These are phyloP conservation scores for Penicillium nordicum DNA, from an alignment of 2,329 filamentous ascomycete species.

Conservation along the genomic window DNA sequence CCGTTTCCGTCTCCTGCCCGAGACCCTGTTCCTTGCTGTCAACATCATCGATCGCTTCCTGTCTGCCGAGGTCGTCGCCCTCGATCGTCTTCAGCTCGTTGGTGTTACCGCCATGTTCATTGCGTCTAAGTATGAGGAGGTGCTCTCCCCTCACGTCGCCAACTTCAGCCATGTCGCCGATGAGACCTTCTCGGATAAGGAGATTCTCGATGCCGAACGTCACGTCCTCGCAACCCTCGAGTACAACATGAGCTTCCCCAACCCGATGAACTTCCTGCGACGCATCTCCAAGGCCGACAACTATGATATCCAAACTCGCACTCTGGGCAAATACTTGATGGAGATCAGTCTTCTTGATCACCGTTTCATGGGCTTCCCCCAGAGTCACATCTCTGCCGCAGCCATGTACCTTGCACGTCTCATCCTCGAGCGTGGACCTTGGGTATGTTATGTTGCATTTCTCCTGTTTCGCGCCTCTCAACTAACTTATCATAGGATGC, in stretches of 20 bases:
- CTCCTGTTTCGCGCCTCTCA: not conserved
- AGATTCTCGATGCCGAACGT: conserved; percentile 95
- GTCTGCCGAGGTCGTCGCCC: conserved; percentile 89
- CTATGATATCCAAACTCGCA: conserved; percentile 97
- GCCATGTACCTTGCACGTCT: conserved; percentile 93
- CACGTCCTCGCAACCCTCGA: conserved; percentile 87
- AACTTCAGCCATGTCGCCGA: conserved; percentile 98
- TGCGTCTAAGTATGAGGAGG: conserved; percentile 97
- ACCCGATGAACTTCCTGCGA: conserved; percentile 99
- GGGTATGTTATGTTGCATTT: conserved; percentile 59
- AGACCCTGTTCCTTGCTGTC: conserved; percentile 93
- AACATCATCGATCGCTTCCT: conserved; percentile 99
- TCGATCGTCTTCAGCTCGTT: conserved; percentile 92
- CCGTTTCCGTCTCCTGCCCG: conserved; percentile 89
- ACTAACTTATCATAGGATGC: conserved; percentile 58
- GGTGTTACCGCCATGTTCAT: conserved; percentile 99
- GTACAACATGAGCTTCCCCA: conserved; percentile 97
- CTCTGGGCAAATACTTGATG: conserved; percentile 94
- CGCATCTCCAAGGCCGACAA: conserved; percentile 99
- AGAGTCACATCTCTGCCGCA: conserved; percentile 85
- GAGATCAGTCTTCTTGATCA: conserved; percentile 96
- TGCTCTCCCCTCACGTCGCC: conserved; percentile 90
- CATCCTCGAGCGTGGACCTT: conserved; percentile 85
- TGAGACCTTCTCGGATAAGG: conserved; percentile 89
- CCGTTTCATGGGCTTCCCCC: conserved; percentile 83